These are phyloP conservation scores for Discostella stelligera DNA, from an alignment of 352 stramenopile genomes.

Conservation along the genomic window DNA sequence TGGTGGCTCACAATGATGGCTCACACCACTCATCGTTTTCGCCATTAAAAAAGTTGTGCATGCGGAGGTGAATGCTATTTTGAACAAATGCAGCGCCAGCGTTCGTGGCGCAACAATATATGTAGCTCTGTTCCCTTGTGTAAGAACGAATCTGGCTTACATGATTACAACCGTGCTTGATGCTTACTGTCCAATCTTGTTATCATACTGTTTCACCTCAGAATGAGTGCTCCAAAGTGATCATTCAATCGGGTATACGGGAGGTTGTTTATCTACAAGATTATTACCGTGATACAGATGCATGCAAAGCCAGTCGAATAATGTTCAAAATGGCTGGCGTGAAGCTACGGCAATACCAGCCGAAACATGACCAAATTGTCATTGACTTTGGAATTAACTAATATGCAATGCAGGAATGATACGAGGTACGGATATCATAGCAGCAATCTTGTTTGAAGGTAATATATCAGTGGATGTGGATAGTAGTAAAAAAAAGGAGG, in stretches of 20 bases:
- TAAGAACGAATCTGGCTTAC: not conserved
- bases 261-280: slow-evolving; percentile 96
- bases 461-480: too few species aligned
- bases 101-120: slow-evolving; percentile 94
- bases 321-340: slow-evolving; percentile 77
- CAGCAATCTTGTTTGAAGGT: too few species aligned
- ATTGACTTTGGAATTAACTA: slow-evolving; percentile 25
- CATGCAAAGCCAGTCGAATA: slow-evolving; percentile 67
- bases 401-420: not conserved
- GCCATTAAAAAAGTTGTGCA: slow-evolving; percentile 86
- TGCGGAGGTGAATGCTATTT: slow-evolving; percentile 98
- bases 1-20: too few species aligned
- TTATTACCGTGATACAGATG: slow-evolving; percentile 88
- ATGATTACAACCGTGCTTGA: not conserved
- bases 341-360: slow-evolving; percentile 52
- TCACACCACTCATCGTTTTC: not conserved
- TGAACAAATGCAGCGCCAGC: slow-evolving; percentile 96
- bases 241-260: slow-evolving; percentile 96
- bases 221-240: slow-evolving; percentile 98
- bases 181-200: not conserved
- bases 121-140: slow-evolving; percentile 96
- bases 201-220: not conserved
- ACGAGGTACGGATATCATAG: too few species aligned
- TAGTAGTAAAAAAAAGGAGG: too few species aligned
- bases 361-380: slow-evolving; percentile 23